Conservation (phyloP, 352 stramenopile species). For the Phytophthora palmivora region DNA sequence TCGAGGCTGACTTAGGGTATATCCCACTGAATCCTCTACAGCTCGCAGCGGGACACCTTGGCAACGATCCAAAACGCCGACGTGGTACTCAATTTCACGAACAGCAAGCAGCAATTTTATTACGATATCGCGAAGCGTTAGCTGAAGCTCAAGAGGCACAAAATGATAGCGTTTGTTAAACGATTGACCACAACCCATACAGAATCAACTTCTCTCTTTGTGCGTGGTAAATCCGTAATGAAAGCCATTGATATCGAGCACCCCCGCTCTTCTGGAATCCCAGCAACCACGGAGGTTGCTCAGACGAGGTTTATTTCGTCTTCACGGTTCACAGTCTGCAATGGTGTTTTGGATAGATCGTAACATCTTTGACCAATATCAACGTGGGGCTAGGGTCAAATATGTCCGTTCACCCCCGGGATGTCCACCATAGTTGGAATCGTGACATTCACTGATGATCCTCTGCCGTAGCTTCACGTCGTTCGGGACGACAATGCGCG, state of each 20-base stretch:
- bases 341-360: slow-evolving; percentile 2
- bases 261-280: slow-evolving; percentile 11
- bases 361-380: slow-evolving; percentile 21
- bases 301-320: slow-evolving; percentile 13
- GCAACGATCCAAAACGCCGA: too few relatives aligned
- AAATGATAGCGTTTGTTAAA: slow-evolving; percentile 16
- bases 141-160: too few relatives aligned
- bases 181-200: slow-evolving; percentile 2
- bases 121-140: too few relatives aligned
- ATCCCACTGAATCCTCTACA: too few relatives aligned
- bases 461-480: slow-evolving; percentile 6
- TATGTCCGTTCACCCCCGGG: slow-evolving; percentile 10
- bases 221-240: slow-evolving; percentile 14
- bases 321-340: slow-evolving; percentile 10
- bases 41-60: too few relatives aligned
- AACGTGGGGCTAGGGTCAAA: slow-evolving; percentile 10
- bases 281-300: too few relatives aligned
- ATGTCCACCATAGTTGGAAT: slow-evolving; percentile 20
- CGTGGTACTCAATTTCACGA: too few relatives aligned
- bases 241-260: slow-evolving; percentile 19
- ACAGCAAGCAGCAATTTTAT: too few relatives aligned
- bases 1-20: too few relatives aligned
- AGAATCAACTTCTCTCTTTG: neutral
- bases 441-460: slow-evolving; percentile 17
- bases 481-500: slow-evolving; percentile 16